A percentile compares a stretch with the other conserved stretches of the same genome.
These are phyloP conservation scores for Aspergillus vadensis DNA, from an alignment of 2,329 filamentous ascomycete species.

Conservation along the genomic window DNA sequence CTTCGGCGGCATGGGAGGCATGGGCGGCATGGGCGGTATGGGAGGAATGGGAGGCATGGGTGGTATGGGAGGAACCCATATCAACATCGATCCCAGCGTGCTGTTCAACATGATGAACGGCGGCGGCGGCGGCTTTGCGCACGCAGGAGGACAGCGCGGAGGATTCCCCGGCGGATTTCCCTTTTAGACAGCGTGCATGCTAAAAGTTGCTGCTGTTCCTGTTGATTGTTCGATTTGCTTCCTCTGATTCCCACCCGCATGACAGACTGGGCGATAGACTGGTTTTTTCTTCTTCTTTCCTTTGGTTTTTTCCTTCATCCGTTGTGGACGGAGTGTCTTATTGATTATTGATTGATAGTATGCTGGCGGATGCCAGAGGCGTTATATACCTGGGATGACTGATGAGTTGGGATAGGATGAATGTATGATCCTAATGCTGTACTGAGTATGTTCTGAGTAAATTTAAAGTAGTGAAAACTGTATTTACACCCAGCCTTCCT, in stretches of 20 bases:
- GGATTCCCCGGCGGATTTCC: conserved; percentile 59
- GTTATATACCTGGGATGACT: conserved; percentile 22
- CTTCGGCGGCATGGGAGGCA: conserved; percentile 57
- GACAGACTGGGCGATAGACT: conserved; percentile 2
- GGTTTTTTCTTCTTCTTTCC: background rate
- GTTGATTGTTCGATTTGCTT: background rate
- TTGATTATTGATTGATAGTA: background rate
- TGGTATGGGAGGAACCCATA: conserved; percentile 50
- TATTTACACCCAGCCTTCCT: too few relatives aligned
- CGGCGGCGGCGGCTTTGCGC: conserved; percentile 53
- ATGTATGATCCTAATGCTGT: too few relatives aligned
- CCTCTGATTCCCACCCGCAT: background rate
- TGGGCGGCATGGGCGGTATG: conserved; percentile 54
- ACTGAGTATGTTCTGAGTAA: too few relatives aligned
- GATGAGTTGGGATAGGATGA: conserved; percentile 4
- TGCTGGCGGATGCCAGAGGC: background rate
- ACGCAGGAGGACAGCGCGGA: conserved; percentile 55
- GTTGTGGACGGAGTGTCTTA: background rate
- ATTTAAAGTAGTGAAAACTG: too few relatives aligned
- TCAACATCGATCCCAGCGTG: conserved; percentile 72
- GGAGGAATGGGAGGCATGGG: conserved; percentile 53
- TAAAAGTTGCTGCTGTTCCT: background rate
- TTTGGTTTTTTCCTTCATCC: background rate
- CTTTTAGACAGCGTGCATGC: conserved; percentile 47
- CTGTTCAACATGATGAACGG: conserved; percentile 83